phyloP scores from a whole-genome alignment of 78 protist genomes.

The Isochrysis galbana region DNA sequence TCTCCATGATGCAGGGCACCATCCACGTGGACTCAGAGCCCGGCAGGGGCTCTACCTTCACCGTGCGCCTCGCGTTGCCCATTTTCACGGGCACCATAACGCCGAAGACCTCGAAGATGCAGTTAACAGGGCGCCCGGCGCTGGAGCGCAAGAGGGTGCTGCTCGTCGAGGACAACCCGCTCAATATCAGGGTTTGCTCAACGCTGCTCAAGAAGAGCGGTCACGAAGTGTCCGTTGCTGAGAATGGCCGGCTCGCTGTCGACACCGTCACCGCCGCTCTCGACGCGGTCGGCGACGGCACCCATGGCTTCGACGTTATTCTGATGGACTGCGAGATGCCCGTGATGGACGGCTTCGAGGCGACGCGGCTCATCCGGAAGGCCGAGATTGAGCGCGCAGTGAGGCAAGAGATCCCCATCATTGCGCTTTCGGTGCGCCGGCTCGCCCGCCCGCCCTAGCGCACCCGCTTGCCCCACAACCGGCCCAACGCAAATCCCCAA shows the following conservation, averaged over 20 bases:
- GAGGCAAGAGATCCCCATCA: constrained; percentile 35
- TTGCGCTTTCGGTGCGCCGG: constrained; percentile 71
- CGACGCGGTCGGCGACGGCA: neutral
- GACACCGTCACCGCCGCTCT: neutral
- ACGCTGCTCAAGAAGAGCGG: neutral
- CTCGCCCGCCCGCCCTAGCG: too few relatives aligned
- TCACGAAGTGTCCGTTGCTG: neutral
- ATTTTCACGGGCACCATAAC: neutral
- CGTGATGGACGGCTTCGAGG: constrained; percentile 65
- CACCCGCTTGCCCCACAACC: too few relatives aligned
- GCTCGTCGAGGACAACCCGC: neutral
- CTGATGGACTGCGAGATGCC: constrained; percentile 86
- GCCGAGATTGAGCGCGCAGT: constrained; percentile 4
- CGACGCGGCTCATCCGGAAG: constrained; percentile 61
- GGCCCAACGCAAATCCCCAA: too few relatives aligned
- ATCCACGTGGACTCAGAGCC: neutral
- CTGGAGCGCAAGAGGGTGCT: neutral
- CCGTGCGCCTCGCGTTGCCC: neutral
- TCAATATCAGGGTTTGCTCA: neutral
- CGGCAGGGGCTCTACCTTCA: neutral
- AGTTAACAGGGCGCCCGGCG: neutral
- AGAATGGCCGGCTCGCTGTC: neutral
- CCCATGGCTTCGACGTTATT: constrained; percentile 10
- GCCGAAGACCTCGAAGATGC: neutral
- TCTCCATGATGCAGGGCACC: neutral